phyloP scores from a whole-genome alignment of 2,329 filamentous ascomycete species.

The Setomelanomma holmii region DNA sequence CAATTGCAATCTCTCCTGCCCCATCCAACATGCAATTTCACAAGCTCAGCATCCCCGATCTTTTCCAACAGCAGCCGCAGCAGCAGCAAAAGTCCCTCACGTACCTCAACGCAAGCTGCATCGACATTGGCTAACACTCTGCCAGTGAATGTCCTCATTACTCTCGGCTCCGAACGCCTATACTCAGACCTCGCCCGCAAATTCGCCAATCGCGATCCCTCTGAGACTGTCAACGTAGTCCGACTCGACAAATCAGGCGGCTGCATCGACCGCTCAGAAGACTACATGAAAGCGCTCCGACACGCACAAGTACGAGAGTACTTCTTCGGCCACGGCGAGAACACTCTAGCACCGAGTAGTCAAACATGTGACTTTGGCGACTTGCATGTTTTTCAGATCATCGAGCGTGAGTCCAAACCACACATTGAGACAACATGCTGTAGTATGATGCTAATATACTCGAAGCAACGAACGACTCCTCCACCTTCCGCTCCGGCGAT shows the following conservation, averaged over 20 bases:
- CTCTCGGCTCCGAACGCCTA: constrained; percentile 79
- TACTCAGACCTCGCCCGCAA: constrained; percentile 76
- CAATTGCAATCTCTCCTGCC: background rate
- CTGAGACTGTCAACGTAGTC: constrained; percentile 76
- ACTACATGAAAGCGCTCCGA: constrained; percentile 74
- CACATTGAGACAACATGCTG: too few species aligned
- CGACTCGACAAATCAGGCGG: constrained; percentile 86
- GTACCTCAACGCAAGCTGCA: too few species aligned
- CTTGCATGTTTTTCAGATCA: constrained; percentile 74
- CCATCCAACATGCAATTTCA: background rate
- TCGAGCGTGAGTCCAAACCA: constrained; percentile 65
- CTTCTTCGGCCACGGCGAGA: constrained; percentile 81
- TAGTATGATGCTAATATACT: background rate
- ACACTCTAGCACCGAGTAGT: constrained; percentile 82
- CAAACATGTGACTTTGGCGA: constrained; percentile 81
- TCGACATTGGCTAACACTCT: constrained; percentile 33
- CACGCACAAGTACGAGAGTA: constrained; percentile 87
- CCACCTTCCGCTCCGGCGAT: constrained; percentile 50
- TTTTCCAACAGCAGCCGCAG: background rate
- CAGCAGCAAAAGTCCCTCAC: constrained; percentile 2
- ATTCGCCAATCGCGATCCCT: constrained; percentile 63
- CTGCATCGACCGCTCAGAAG: constrained; percentile 76
- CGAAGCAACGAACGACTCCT: constrained; percentile 8
- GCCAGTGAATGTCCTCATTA: constrained; percentile 77
- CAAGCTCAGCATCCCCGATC: background rate